Evolutionary conservation across 768 basidiomycete species (phyloP).

Genomic region (Mycena latifolia): DNA sequence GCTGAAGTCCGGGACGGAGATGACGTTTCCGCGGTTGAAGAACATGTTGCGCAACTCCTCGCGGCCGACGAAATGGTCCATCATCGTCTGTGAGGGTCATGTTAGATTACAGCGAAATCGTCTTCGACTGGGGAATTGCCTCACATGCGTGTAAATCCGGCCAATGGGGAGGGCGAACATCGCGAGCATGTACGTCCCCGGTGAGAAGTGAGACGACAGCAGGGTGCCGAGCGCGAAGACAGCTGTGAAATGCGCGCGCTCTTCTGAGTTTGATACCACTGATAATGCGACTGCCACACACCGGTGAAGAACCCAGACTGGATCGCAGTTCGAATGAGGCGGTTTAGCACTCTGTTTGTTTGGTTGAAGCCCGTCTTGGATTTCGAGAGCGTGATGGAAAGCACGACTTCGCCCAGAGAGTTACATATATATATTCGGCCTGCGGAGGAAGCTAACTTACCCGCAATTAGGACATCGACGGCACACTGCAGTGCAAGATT

Average conservation of each 20-base stretch:
- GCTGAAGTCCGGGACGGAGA: slow-evolving; percentile 4
- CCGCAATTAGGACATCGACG: slow-evolving; percentile 7
- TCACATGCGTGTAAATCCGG: slow-evolving; percentile 24
- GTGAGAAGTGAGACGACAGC: slow-evolving; percentile 1
- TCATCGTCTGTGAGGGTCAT: neutral
- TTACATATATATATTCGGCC: neutral
- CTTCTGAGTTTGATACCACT: too few relatives aligned
- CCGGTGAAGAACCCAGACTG: slow-evolving; percentile 13
- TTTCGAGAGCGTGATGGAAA: neutral
- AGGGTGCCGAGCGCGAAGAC: slow-evolving; percentile 15
- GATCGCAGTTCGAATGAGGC: too few relatives aligned
- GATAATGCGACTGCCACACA: neutral
- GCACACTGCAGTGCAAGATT: slow-evolving; percentile 10
- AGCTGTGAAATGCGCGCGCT: neutral
- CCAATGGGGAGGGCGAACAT: slow-evolving; percentile 23
- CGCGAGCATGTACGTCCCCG: slow-evolving; percentile 4
- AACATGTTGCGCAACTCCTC: slow-evolving; percentile 1
- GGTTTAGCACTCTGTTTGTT: slow-evolving; percentile 10
- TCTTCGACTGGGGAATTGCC: too few relatives aligned
- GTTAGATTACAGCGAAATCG: too few relatives aligned
- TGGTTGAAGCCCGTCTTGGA: slow-evolving; percentile 2
- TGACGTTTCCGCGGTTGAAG: neutral
- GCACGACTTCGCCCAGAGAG: neutral
- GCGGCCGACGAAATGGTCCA: slow-evolving; percentile 4
- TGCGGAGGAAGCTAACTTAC: neutral